A percentile compares a stretch with the other conserved stretches of the same genome.
Conservation (phyloP, 106 monocot species). For the Dioscorea alata region DNA sequence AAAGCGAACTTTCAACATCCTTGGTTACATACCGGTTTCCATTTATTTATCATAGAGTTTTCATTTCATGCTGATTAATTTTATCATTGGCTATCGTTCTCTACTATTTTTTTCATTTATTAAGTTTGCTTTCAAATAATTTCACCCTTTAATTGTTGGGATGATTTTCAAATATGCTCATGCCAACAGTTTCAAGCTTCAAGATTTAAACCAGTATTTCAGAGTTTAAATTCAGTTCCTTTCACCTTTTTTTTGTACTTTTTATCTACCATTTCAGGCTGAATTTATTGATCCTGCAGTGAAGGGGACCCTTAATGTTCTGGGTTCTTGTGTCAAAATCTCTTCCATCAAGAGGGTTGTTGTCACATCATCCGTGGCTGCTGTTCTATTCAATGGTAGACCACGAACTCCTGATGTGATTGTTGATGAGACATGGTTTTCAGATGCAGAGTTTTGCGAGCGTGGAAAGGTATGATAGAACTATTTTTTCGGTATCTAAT, state of each 20-base stretch:
- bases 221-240: too few relatives aligned
- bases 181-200: not conserved
- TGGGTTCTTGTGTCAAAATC: constrained; percentile 47
- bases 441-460: constrained; percentile 36
- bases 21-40: too few relatives aligned
- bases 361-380: constrained; percentile 61
- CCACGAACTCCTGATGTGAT: constrained; percentile 44
- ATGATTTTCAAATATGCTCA: not conserved
- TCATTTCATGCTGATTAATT: too few relatives aligned
- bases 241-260: too few relatives aligned
- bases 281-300: constrained; percentile 70
- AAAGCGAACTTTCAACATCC: too few relatives aligned
- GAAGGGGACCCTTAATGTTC: constrained; percentile 66
- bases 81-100: too few relatives aligned
- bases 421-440: constrained; percentile 78
- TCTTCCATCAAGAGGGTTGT: constrained; percentile 58
- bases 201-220: not conserved
- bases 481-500: too few relatives aligned
- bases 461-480: constrained; percentile 38
- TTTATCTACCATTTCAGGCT: constrained; percentile 26
- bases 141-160: not conserved
- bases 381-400: constrained; percentile 44
- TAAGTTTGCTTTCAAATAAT: not conserved
- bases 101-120: too few relatives aligned
- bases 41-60: too few relatives aligned